Percentiles rank a stretch among this genome's conserved stretches.
Evolutionary conservation across 371 early-diverging fungal genomes (phyloP).

Genomic region (Haplosporangium sp.): DNA sequence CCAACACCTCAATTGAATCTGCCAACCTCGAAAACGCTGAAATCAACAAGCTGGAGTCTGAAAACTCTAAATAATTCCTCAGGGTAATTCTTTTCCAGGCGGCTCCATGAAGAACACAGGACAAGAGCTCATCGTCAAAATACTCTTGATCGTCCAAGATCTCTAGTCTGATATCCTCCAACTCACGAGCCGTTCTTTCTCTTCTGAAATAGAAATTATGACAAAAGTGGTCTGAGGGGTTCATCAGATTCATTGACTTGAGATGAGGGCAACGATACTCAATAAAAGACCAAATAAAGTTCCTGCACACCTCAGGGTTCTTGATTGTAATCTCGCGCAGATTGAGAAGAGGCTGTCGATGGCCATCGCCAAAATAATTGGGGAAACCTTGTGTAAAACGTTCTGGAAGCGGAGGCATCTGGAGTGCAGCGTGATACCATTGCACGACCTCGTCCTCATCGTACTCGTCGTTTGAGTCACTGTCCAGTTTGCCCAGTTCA

Average conservation of each 20-base stretch:
- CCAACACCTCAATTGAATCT: neutral
- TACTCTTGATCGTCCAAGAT: neutral
- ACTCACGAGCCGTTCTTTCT: neutral
- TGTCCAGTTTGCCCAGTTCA: neutral
- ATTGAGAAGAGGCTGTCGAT: neutral
- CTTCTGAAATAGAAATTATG: neutral
- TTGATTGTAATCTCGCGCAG: neutral
- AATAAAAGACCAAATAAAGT: neutral
- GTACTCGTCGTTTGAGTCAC: neutral
- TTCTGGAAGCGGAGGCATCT: neutral
- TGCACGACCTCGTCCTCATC: constrained; percentile 4
- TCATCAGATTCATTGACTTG: neutral
- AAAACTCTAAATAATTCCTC: neutral
- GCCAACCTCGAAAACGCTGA: neutral
- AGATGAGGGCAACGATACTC: neutral
- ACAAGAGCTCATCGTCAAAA: neutral
- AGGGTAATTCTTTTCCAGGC: neutral
- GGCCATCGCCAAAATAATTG: neutral
- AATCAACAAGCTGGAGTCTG: too few species aligned
- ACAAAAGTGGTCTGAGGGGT: neutral
- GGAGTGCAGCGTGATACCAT: neutral
- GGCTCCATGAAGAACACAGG: neutral
- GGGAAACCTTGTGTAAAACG: too few species aligned
- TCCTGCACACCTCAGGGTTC: neutral
- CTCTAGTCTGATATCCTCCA: neutral